Evolutionary conservation across 2,329 filamentous ascomycete species (phyloP).

Genomic region (Aspergillus fumigatiaffinis): DNA sequence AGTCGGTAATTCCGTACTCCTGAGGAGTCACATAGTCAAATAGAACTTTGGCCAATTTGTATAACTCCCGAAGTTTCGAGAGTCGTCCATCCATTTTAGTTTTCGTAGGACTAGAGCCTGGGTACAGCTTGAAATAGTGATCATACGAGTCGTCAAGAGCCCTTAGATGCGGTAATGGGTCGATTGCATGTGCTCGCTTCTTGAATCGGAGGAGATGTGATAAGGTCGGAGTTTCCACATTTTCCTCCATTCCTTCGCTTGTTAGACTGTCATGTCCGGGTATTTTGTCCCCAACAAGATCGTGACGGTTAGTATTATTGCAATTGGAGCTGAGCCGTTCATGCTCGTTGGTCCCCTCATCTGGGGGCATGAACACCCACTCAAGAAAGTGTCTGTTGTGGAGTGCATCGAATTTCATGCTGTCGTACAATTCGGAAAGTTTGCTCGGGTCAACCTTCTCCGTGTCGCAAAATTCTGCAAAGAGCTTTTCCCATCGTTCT

Average conservation of each 20-base stretch:
- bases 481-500: constrained; percentile 97
- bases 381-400: constrained; percentile 96
- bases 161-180: constrained; percentile 40
- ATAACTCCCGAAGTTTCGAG: constrained; percentile 85
- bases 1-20: constrained; percentile 93
- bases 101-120: constrained; percentile 68
- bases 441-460: constrained; percentile 99
- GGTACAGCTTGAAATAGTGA: constrained; percentile 86
- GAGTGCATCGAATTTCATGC: constrained; percentile 98
- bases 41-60: constrained; percentile 86
- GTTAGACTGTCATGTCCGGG: constrained; percentile 15
- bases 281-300: constrained; percentile 19
- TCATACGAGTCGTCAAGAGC: constrained; percentile 55
- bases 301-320: constrained; percentile 17
- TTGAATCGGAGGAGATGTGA: constrained; percentile 47
- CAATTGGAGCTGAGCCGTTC: constrained; percentile 30
- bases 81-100: constrained; percentile 80
- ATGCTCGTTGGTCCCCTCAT: constrained; percentile 71
- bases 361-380: constrained; percentile 91
- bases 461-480: constrained; percentile 90
- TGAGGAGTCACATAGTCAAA: constrained; percentile 99
- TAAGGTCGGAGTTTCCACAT: constrained; percentile 30
- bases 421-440: constrained; percentile 96
- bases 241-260: constrained; percentile 27
- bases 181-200: constrained; percentile 48